phyloP scores from a whole-genome alignment of 1,139 yeast genomes.

The Meyerozyma carpophila region DNA sequence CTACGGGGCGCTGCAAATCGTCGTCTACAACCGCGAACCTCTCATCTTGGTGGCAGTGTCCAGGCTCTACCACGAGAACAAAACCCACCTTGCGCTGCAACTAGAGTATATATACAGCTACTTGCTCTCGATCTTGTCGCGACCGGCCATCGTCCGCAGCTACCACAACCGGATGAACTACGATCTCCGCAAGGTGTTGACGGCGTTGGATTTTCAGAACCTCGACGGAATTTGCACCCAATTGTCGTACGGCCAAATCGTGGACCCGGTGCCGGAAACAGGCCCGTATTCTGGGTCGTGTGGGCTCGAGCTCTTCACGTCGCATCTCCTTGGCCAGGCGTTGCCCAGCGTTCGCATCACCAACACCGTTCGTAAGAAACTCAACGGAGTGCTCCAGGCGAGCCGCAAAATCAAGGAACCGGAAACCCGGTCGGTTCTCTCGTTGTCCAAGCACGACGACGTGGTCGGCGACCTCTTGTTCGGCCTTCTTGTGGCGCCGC shows the following conservation, averaged over 20 bases:
- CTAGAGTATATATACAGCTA: constrained; percentile 68
- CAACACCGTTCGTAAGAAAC: constrained; percentile 27
- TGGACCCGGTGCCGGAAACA: constrained; percentile 4
- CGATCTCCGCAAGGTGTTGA: constrained; percentile 73
- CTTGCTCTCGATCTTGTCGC: constrained; percentile 73
- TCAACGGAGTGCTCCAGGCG: constrained; percentile 23
- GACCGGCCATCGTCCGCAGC: constrained; percentile 63
- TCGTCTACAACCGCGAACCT: constrained; percentile 62
- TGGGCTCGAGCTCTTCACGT: constrained; percentile 21
- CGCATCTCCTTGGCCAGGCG: constrained; percentile 23
- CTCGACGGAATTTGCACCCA: constrained; percentile 57
- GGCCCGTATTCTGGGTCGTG: constrained; percentile 5
- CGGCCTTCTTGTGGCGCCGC: constrained; percentile 20
- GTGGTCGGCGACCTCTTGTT: constrained; percentile 32
- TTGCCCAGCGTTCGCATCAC: constrained; percentile 28
- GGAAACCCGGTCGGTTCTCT: constrained; percentile 6
- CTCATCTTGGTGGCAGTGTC: constrained; percentile 73
- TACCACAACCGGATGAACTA: constrained; percentile 73
- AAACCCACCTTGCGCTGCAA: constrained; percentile 47
- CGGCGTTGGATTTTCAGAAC: constrained; percentile 61
- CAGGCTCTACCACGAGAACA: constrained; percentile 31
- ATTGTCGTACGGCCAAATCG: constrained; percentile 22
- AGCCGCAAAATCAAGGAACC: constrained; percentile 17
- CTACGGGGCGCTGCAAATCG: constrained; percentile 44
- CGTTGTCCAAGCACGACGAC: constrained; percentile 8